Percentiles rank a stretch among this genome's conserved stretches.
phyloP scores from a whole-genome alignment of 2,329 filamentous ascomycete genomes.

The Aspergillus aculeatinus region DNA sequence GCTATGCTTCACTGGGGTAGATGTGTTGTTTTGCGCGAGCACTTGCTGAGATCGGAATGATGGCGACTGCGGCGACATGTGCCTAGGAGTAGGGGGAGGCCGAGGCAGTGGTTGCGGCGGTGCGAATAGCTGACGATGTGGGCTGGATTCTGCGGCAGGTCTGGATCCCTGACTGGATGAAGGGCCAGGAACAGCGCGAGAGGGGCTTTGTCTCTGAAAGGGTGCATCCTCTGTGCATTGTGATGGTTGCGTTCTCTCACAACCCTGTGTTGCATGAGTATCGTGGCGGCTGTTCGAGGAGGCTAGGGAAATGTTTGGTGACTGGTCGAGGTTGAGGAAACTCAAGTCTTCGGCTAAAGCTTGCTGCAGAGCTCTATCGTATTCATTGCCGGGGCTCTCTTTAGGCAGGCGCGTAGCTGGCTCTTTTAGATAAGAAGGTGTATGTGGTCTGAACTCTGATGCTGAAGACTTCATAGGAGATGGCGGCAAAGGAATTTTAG shows the following conservation, averaged over 20 bases:
- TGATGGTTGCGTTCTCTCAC: conserved; percentile 30
- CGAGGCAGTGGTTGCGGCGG: conserved; percentile 16
- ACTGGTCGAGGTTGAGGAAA: conserved; percentile 39
- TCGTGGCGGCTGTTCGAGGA: conserved; percentile 15
- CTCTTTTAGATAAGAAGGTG: conserved; percentile 49
- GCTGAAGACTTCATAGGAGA: conserved; percentile 57
- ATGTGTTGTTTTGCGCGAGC: conserved; percentile 8
- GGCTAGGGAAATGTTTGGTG: conserved; percentile 21
- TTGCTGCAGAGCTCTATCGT: conserved; percentile 43
- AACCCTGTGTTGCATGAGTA: conserved; percentile 14
- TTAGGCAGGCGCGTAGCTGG: conserved; percentile 31
- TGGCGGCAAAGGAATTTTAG: conserved; percentile 60
- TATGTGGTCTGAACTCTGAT: conserved; percentile 52
- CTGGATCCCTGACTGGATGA: conserved; percentile 14
- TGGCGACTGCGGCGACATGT: conserved; percentile 47
- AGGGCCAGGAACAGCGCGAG: conserved; percentile 21
- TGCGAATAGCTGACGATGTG: conserved; percentile 6
- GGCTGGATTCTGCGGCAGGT: conserved; percentile 10
- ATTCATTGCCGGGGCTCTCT: conserved; percentile 42
- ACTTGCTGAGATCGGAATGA: conserved; percentile 13
- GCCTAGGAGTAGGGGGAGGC: conserved; percentile 55
- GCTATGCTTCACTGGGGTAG: conserved; percentile 9
- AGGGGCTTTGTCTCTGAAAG: conserved; percentile 28
- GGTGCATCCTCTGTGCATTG: conserved; percentile 35
- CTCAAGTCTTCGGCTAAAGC: conserved; percentile 43